phyloP scores from a whole-genome alignment of 257 asterid genomes.

The Ballota nigra region DNA sequence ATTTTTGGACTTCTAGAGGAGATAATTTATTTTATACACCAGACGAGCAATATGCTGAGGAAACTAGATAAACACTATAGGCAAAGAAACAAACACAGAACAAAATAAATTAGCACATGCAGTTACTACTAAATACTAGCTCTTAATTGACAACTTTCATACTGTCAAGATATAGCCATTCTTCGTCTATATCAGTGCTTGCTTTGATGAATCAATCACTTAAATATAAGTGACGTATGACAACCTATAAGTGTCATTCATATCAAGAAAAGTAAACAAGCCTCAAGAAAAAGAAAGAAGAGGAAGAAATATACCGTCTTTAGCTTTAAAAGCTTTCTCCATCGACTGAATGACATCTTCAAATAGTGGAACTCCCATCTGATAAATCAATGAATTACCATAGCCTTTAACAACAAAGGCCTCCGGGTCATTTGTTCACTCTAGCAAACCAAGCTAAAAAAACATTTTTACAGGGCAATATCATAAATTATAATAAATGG shows the following conservation, averaged over 20 bases:
- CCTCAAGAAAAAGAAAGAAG: constrained; percentile 7
- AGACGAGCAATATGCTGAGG: neutral
- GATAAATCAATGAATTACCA: constrained; percentile 84
- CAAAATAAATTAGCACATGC: neutral
- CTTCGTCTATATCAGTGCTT: neutral
- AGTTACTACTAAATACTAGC: neutral
- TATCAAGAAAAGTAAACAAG: neutral
- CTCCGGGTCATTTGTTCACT: constrained; percentile 95
- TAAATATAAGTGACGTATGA: neutral
- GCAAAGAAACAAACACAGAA: neutral
- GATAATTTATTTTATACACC: neutral
- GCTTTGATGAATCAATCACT: neutral
- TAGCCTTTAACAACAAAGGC: constrained; percentile 82
- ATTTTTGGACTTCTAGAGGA: neutral
- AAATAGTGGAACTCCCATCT: constrained; percentile 94
- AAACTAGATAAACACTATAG: neutral
- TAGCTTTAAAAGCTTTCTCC: constrained; percentile 82
- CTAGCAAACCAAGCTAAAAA: constrained; percentile 67
- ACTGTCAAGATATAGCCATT: neutral
- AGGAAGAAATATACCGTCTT: constrained; percentile 51
- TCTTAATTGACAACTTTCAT: neutral
- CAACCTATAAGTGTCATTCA: neutral
- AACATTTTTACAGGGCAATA: constrained; percentile 15
- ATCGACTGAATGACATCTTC: constrained; percentile 85
- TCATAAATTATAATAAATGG: neutral